Base-by-base conservation (phyloP, 2,329 filamentous ascomycete genomes). In the Pseudogymnoascus sp. region DNA sequence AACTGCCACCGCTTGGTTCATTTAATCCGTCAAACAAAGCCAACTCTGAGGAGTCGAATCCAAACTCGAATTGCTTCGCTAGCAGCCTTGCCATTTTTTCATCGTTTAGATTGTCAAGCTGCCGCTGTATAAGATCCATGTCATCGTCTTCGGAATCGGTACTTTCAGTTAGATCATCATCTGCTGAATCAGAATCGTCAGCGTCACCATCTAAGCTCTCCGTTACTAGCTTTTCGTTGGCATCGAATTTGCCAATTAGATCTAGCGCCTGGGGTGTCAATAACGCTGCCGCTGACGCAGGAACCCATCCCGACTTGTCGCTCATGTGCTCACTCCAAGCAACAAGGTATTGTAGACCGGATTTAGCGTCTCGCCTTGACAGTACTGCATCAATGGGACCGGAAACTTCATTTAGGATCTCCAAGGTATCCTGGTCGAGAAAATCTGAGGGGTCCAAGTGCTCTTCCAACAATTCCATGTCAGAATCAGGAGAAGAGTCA, bases 31-130 rank as follows among this genome's bases (percentile, higher is more conserved):
- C 79, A 64, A 85, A 82, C 3, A 89, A 75, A 12, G 88, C 62
- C 3, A 87, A 69, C 62, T 89, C 82, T 21, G 85, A 80, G 8
- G 80, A 79, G 2, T 79, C 82, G 46, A 89, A 75, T 7, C 87
- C 88, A 3, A 89, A 76, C 70, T 87, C 83, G 72, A 85, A 81
- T 69, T 87, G 82, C 71, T 85, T 87, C 61, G 82, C 77, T 31
- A 89, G 73, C 23, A 88, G 75, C 40, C 81, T 78, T 40, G 87
- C 87, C 40, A 90, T 76, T 18, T 82, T 79, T 71, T 87, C 86
- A 66, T 91, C 82, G 78, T 72, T 87, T 85, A 69, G 90, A 4
- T 72, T 68, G 12, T 75, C 74, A 18, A 71, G 72, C 56, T 72
- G 71, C 34, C 66, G 66, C 63, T 71, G 68, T n/a, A 68, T 25